Base-by-base conservation (phyloP, 2,329 filamentous ascomycete species). In the Aureobasidium sp. region DNA sequence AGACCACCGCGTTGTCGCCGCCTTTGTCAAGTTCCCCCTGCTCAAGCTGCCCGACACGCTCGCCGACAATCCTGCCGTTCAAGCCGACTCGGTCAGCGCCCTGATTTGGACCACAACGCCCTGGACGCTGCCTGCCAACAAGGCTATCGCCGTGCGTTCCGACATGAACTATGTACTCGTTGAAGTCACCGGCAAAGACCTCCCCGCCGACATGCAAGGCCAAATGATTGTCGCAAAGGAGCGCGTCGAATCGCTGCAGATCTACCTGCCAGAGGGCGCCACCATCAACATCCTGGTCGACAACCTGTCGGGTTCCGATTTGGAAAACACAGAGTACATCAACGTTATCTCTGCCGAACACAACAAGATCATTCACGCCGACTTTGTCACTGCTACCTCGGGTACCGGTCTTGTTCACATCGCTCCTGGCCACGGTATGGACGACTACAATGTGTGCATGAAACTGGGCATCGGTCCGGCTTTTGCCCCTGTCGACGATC, bases 91-190 rank as follows among this genome's bases (percentile, higher is more conserved):
- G 5, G 69, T 96, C 11, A 87, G 81, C 70, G 90, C 88, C n/a
- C 81, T 94, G n/a, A 89, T 97, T 55, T 99, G 94, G 94, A 99
- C 94, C 1, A 99, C 94, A 0, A 99, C 94, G 0, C 94, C 94
- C 0, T 99, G 94, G 94, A 99, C 94, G 0, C 78, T 99, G 5
- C 93, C 94, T 0, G 92, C 93, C 1, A 99, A 99, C 71, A 85
- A 84, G 69, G 92, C 90, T 0, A 91, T 99, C 70, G 92, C 90
- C 2, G 81, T 97, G 37, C 85, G 90, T 67, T 77, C 82, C 7
- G 84, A 89, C 40, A 75, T 97, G 63, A 77, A 84, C 45, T 99
- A 97, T 71, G 79, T 79, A 4, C 73, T 95, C 21, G 76, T 95
- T 38, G 76, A 79, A 59, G 77, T 81, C 1, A 77, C 77, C 0